phyloP scores from a whole-genome alignment of 202 grass and related monocot species.

The Schoenoplectus triqueter region DNA sequence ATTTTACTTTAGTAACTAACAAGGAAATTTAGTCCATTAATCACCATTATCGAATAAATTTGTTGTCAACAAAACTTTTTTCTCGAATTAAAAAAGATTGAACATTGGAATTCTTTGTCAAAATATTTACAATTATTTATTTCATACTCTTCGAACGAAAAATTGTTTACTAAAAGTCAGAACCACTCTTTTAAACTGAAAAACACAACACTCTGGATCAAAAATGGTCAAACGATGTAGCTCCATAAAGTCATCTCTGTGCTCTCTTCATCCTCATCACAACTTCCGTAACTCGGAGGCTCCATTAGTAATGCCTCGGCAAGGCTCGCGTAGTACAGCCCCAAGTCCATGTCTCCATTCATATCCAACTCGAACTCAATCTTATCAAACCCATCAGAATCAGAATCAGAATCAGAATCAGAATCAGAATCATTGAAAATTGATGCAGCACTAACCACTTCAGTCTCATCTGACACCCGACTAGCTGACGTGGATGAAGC shows the following conservation, averaged over 20 bases:
- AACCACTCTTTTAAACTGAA: neutral
- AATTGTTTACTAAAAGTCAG: neutral
- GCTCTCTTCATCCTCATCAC: slow-evolving; percentile 24
- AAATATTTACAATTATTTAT: no score
- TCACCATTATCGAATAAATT: no score
- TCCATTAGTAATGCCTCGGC: slow-evolving; percentile 54
- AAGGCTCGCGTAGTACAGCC: slow-evolving; percentile 55
- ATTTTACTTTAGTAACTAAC: no score
- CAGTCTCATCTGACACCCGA: neutral
- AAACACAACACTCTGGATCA: neutral
- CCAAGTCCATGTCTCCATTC: slow-evolving; percentile 53
- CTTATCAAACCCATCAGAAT: slow-evolving; percentile 30
- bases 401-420: neutral
- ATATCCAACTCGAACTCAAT: slow-evolving; percentile 39
- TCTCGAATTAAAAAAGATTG: no score
- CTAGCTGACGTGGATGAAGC: neutral
- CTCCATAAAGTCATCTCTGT: slow-evolving; percentile 12
- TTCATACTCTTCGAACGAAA: neutral
- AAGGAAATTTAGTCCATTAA: no score
- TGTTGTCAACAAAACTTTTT: neutral
- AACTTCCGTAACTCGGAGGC: slow-evolving; percentile 34
- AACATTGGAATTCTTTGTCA: no score
- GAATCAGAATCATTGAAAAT: neutral
- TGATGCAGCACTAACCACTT: neutral
- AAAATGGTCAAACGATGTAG: neutral